These are phyloP conservation scores for Podospora comata DNA, from an alignment of 495 filamentous ascomycete species.

Conservation along the genomic window DNA sequence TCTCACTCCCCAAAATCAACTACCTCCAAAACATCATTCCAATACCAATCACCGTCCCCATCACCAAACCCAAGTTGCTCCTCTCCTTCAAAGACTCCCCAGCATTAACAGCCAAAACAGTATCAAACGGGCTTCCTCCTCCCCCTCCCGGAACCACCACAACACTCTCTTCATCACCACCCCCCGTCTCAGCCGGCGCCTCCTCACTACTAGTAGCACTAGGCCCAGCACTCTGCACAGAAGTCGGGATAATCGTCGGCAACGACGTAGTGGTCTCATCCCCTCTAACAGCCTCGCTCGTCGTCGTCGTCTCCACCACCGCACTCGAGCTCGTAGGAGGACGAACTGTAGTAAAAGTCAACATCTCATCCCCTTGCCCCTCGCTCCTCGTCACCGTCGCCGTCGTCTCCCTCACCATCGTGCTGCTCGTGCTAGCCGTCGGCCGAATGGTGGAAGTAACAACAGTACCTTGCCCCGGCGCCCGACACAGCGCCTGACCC, in stretches of 20 bases:
- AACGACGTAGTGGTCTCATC: slow-evolving; percentile 8
- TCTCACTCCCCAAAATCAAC: neutral
- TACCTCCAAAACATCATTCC: neutral
- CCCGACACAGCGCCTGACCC: slow-evolving; percentile 33
- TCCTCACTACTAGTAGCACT: neutral
- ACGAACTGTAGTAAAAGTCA: slow-evolving; percentile 17
- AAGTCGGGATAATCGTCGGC: slow-evolving; percentile 12
- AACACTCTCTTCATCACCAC: neutral
- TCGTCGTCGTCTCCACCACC: slow-evolving; percentile 13
- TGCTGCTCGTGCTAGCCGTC: slow-evolving; percentile 6
- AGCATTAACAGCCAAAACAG: neutral
- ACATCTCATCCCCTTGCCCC: neutral
- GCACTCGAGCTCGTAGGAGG: slow-evolving; percentile 20
- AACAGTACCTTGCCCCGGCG: slow-evolving; percentile 15
- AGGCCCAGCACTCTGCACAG: slow-evolving; percentile 5
- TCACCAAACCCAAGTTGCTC: neutral
- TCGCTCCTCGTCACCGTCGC: neutral
- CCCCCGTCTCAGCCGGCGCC: neutral
- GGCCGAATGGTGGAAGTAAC: slow-evolving; percentile 8
- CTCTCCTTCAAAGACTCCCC: slow-evolving; percentile 1
- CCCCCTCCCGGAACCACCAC: slow-evolving; percentile 10
- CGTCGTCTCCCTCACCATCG: neutral
- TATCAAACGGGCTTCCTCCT: slow-evolving; percentile 34
- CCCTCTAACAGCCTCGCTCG: slow-evolving; percentile 3
- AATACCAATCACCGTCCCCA: neutral